Evolutionary conservation across 177 flowering plant genomes (phyloP).

Genomic region (Telopea speciosissima): DNA sequence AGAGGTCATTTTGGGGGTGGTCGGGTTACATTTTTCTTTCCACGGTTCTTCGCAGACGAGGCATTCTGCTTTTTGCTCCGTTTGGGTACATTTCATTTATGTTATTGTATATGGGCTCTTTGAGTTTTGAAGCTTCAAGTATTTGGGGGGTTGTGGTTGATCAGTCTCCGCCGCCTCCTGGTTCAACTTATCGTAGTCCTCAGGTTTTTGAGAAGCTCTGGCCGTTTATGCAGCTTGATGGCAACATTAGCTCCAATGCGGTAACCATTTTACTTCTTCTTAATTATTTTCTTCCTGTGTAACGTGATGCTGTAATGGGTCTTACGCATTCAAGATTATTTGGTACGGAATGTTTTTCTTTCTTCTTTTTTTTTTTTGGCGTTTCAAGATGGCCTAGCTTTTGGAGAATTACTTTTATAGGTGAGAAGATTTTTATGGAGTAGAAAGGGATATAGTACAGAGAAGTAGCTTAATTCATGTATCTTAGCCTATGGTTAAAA

Average conservation of each 20-base stretch:
- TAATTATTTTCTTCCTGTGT: not conserved
- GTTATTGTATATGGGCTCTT: slow-evolving; percentile 79
- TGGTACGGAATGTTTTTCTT: no score
- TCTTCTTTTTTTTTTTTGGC: no score
- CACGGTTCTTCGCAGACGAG: slow-evolving; percentile 54
- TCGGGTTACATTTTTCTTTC: slow-evolving; percentile 41
- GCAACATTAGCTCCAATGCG: slow-evolving; percentile 37
- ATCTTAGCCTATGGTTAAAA: no score
- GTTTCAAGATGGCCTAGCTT: no score
- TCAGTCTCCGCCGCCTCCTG: slow-evolving; percentile 32
- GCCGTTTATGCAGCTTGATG: slow-evolving; percentile 69
- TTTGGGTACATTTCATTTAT: slow-evolving; percentile 68
- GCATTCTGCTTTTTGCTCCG: slow-evolving; percentile 74
- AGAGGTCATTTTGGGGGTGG: slow-evolving; percentile 30
- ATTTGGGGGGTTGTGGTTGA: slow-evolving; percentile 10
- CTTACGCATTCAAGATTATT: not conserved
- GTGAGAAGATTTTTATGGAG: no score
- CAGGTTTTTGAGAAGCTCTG: slow-evolving; percentile 72
- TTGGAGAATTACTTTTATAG: no score
- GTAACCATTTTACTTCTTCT: slow-evolving; percentile 23
- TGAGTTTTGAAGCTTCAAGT: slow-evolving; percentile 40
- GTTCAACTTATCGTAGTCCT: slow-evolving; percentile 77
- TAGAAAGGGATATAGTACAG: no score
- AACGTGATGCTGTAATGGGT: not conserved
- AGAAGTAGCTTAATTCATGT: no score